Base-by-base conservation (phyloP, 306 rosid genomes). In the Sesbania bispinosa region DNA sequence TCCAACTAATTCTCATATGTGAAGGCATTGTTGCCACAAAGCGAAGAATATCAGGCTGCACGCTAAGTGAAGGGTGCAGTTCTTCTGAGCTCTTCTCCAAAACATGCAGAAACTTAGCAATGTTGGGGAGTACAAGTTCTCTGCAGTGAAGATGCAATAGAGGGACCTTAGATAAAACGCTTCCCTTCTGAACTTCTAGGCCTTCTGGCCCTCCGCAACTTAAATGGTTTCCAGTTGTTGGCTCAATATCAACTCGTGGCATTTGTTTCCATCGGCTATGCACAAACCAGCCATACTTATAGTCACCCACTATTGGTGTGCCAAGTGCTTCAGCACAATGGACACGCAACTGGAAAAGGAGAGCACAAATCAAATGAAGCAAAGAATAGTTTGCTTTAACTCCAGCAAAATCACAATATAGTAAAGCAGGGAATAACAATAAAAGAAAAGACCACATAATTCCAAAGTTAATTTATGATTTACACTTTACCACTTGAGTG, bases 321-420 rank as follows among this genome's bases (percentile, higher is more conserved):
- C 98, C 97, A 26, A 94, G 92, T 61, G 98, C 98, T 87, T 94
- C 97, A 26, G 98, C 97, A 45, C 98, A 94, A 80, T 94, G 98
- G 43, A 94, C 97, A 15, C 97, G 90, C 63, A 94, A 83, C 98
- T 94, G 83, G 33, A 79, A 58, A 76, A 70, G 23, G 2, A 54
- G 39, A 18, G 68, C 2, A 10, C 19, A 59, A 61, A 77, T 57
- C 61, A 76, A 46, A 23, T 10, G 6, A 55, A 9, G n/a, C 6
- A 8, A 5, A 9, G 51, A 52, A 62, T 10, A 66, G 21, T 35
- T 57, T 64, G 36, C 54, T 63, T 38, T 32, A 42, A 39, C 61
- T 62, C 51, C 51, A 20, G 14, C 51, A 62, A 47, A 45, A 30
- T 63, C 5, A 2, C 53, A 33, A 71, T 64, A 45, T 23, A 33